Percentiles rank a stretch among this genome's conserved stretches.
These are phyloP conservation scores for Glycine tomentella DNA, from an alignment of 306 rosid species.

Conservation along the genomic window DNA sequence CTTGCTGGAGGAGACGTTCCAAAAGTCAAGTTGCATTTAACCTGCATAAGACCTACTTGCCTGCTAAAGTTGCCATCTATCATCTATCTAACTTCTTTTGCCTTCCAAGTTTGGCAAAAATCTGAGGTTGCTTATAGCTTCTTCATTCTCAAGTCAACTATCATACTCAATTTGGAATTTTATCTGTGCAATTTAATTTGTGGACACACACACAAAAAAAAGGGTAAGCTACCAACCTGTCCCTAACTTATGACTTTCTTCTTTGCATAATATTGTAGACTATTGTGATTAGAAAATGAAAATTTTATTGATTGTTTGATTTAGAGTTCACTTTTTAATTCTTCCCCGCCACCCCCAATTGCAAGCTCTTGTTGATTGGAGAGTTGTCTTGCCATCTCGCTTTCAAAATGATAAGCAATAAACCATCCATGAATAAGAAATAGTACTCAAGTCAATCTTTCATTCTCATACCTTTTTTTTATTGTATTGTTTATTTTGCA, in stretches of 20 bases:
- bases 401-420: conserved; percentile 1
- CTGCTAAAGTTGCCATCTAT: conserved; percentile 9
- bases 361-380: conserved; percentile 25
- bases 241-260: conserved; percentile 32
- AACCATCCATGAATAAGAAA: not conserved
- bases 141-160: conserved; percentile 34
- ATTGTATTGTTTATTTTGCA: conserved; percentile 29
- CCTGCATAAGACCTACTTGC: not conserved
- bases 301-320: conserved; percentile 23
- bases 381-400: not conserved
- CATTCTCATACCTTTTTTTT: conserved; percentile 8
- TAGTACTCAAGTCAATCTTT: conserved; percentile 12
- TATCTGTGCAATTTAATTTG: conserved; percentile 14
- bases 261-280: not conserved
- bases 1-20: no score
- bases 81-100: not conserved
- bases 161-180: conserved; percentile 26
- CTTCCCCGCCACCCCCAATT: not conserved
- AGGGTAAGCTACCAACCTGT: not conserved
- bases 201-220: not conserved
- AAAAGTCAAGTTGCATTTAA: no score
- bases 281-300: conserved; percentile 11
- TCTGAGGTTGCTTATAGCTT: conserved; percentile 23
- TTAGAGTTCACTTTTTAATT: not conserved
- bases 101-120: conserved; percentile 14